Percentiles rank a stretch among this genome's conserved stretches.
phyloP scores from a whole-genome alignment of 306 rosid species.

The Vigna angularis region DNA sequence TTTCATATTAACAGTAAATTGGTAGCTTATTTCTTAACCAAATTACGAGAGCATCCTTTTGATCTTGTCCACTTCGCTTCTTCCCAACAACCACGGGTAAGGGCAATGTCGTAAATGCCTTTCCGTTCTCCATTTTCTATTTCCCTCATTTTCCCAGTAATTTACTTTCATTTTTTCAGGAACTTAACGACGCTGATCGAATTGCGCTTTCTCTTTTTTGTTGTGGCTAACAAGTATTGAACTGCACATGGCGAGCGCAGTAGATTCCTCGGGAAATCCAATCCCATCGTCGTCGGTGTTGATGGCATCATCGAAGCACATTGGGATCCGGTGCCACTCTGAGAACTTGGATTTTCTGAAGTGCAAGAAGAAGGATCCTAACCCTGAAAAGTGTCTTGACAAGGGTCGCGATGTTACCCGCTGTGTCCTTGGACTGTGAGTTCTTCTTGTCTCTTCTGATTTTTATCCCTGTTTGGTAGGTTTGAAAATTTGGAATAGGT shows the following conservation, averaged over 20 bases:
- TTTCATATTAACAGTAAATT: too few relatives aligned
- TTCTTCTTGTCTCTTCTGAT: not conserved
- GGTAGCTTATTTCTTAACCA: too few relatives aligned
- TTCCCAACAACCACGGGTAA: not conserved
- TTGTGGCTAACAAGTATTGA: conserved; percentile 33
- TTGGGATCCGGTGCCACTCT: conserved; percentile 67
- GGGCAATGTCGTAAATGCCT: conserved; percentile 37
- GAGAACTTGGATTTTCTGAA: conserved; percentile 88
- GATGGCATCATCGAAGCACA: conserved; percentile 92
- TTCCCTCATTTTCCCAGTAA: not conserved
- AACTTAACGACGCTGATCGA: conserved; percentile 27
- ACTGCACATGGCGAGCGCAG: conserved; percentile 74
- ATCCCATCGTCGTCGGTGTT: conserved; percentile 91
- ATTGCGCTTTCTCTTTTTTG: not conserved
- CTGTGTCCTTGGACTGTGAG: conserved; percentile 89
- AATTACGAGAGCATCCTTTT: too few relatives aligned
- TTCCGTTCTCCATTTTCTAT: conserved; percentile 16
- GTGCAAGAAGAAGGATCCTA: conserved; percentile 89
- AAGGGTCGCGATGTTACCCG: conserved; percentile 92
- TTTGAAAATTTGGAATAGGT: not conserved
- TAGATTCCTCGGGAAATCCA: conserved; percentile 85
- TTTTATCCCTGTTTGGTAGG: not conserved
- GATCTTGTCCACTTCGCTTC: too few relatives aligned
- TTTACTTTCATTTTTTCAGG: conserved; percentile 32
- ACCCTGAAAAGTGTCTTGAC: conserved; percentile 93